A percentile compares a stretch with the other conserved stretches of the same genome.
Conservation (phyloP, 495 filamentous ascomycete species). For the Lindgomyces ingoldianus region DNA sequence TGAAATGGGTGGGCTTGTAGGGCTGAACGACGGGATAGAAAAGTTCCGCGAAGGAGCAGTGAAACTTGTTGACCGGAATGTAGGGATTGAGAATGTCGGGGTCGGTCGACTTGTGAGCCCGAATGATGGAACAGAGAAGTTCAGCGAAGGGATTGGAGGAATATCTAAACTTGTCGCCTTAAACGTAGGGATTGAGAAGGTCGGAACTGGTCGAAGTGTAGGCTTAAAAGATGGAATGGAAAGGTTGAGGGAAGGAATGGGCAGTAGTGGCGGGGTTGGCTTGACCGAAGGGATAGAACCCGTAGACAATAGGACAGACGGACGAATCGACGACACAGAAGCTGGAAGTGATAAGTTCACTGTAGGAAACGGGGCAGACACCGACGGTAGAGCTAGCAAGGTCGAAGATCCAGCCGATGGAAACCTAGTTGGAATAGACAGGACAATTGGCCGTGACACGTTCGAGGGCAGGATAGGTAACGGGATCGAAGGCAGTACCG, state of each 20-base stretch:
- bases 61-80: not conserved
- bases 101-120: not conserved
- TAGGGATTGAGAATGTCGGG: not conserved
- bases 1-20: not conserved
- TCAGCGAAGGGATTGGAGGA: no score
- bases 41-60: not conserved
- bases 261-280: not conserved
- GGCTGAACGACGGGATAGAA: not conserved
- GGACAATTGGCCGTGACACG: not conserved
- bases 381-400: not conserved
- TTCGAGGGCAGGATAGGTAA: not conserved
- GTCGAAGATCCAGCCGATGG: not conserved
- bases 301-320: not conserved
- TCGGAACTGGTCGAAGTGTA: not conserved
- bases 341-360: not conserved
- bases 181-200: not conserved
- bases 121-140: not conserved
- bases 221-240: not conserved
- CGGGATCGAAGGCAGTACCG: not conserved
- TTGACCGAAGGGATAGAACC: not conserved
- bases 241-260: not conserved
- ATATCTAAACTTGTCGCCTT: no score
- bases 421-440: not conserved
- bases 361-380: not conserved
- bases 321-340: not conserved